A percentile compares a stretch with the other conserved stretches of the same genome.
These are phyloP conservation scores for Zoysia pacifica DNA, from an alignment of 176 grass and related monocot genomes.

Conservation along the genomic window DNA sequence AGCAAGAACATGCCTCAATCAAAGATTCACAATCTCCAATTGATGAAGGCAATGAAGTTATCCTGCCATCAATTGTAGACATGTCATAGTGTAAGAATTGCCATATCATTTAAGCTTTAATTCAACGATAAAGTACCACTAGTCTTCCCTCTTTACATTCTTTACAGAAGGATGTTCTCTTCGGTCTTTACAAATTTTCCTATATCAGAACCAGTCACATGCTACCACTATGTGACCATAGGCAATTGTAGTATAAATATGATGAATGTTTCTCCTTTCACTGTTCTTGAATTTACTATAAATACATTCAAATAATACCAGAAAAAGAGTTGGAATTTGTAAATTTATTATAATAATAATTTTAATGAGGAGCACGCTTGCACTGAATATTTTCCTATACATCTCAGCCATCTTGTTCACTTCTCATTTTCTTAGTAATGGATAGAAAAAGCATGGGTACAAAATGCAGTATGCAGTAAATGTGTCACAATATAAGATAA, in stretches of 20 bases:
- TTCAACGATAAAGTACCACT: slow-evolving; percentile 25
- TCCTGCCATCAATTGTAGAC: slow-evolving; percentile 54
- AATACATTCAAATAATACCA: not conserved
- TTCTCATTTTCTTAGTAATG: slow-evolving; percentile 26
- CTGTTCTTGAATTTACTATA: not conserved
- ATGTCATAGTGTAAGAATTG: slow-evolving; percentile 13
- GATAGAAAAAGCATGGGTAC: not conserved
- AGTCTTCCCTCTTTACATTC: not conserved
- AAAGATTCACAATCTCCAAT: slow-evolving; percentile 83
- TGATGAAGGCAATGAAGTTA: slow-evolving; percentile 70
- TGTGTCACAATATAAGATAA: slow-evolving; percentile 17
- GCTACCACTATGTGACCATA: not conserved
- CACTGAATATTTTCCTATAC: not conserved
- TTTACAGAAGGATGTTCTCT: not conserved
- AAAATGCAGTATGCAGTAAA: slow-evolving; percentile 1
- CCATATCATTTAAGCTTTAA: slow-evolving; percentile 6
- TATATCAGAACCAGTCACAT: slow-evolving; percentile 1
- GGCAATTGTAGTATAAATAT: not conserved
- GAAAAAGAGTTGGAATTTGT: not conserved
- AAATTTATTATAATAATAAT: not conserved
- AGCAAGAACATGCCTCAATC: slow-evolving; percentile 53
- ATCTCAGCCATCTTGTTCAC: not conserved
- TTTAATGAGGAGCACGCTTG: not conserved
- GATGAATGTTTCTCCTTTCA: not conserved
- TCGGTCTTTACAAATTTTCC: not conserved